Percentiles rank a stretch among this genome's conserved stretches.
Conservation (phyloP, 2,329 filamentous ascomycete genomes). For the Aspergillus calidoustus region DNA sequence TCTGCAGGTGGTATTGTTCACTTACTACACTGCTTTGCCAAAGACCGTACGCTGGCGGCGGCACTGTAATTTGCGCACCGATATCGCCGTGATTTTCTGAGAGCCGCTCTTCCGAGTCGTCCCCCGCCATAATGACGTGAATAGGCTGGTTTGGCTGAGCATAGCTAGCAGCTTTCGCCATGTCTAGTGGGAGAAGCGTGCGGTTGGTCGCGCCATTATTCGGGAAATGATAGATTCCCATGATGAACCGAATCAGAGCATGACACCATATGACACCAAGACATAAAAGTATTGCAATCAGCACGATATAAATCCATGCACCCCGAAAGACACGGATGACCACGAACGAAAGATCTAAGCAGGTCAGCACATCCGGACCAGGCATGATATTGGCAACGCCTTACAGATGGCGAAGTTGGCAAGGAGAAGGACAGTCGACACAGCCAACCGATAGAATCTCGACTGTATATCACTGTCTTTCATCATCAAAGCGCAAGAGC, state of each 20-base stretch:
- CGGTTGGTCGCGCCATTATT: background rate
- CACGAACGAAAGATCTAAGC: constrained; percentile 72
- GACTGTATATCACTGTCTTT: constrained; percentile 58
- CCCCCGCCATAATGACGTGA: constrained; percentile 72
- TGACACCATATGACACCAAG: constrained; percentile 81
- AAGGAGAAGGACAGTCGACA: constrained; percentile 67
- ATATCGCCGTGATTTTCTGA: constrained; percentile 50
- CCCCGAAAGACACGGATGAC: constrained; percentile 67
- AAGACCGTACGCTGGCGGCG: constrained; percentile 82
- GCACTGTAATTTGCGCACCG: constrained; percentile 58
- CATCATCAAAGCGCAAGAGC: constrained; percentile 49
- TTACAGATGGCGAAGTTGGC: constrained; percentile 68
- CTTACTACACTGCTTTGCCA: constrained; percentile 83
- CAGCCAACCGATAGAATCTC: constrained; percentile 64
- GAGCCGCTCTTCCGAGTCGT: constrained; percentile 66
- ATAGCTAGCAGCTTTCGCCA: constrained; percentile 66
- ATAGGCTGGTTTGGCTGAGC: constrained; percentile 75
- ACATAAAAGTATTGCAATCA: constrained; percentile 76
- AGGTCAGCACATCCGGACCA: constrained; percentile 14
- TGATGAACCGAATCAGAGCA: constrained; percentile 72
- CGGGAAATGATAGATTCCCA: constrained; percentile 60
- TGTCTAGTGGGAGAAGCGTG: constrained; percentile 49
- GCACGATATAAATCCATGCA: constrained; percentile 76
- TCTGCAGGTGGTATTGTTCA: constrained; percentile 30
- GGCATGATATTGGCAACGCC: constrained; percentile 31